A percentile compares a stretch with the other conserved stretches of the same genome.
phyloP scores from a whole-genome alignment of 139 green algal species.

The Coccomyxa sp. region DNA sequence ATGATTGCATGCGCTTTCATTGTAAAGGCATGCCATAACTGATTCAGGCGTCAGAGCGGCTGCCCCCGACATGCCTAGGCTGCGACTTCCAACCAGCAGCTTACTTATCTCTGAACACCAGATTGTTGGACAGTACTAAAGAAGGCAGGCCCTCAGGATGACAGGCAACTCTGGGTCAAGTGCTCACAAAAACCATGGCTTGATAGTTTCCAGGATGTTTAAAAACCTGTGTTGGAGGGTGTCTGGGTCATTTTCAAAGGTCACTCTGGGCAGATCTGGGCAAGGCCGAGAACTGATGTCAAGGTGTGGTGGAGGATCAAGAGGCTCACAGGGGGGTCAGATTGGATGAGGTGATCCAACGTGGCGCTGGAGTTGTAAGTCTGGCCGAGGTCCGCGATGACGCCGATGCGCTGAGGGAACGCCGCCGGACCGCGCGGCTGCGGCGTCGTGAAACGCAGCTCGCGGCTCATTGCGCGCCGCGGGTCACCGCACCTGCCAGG shows the following conservation, averaged over 20 bases:
- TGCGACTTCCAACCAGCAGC: too few relatives aligned
- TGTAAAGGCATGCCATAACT: too few relatives aligned
- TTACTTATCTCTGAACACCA: too few relatives aligned
- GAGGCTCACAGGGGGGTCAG: background rate
- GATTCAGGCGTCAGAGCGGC: too few relatives aligned
- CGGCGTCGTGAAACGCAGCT: slow-evolving; percentile 30
- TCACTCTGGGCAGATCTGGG: background rate
- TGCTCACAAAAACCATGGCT: background rate
- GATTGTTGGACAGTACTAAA: too few relatives aligned
- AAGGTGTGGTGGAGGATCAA: background rate
- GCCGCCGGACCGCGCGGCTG: background rate
- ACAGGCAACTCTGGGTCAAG: background rate
- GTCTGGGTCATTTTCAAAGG: background rate
- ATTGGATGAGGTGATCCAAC: slow-evolving; percentile 43
- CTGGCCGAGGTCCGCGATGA: slow-evolving; percentile 69
- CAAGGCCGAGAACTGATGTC: too few relatives aligned
- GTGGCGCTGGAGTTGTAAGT: slow-evolving; percentile 55
- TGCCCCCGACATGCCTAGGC: too few relatives aligned
- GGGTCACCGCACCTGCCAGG: slow-evolving; percentile 14
- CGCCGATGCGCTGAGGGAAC: slow-evolving; percentile 24
- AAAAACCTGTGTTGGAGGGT: background rate
- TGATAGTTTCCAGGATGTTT: too few relatives aligned
- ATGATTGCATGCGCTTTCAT: too few relatives aligned
- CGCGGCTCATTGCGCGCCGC: slow-evolving; percentile 12
- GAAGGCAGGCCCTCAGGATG: too few relatives aligned